Base-by-base conservation (phyloP, 345 rosid species). In the Linum usitatissimum region DNA sequence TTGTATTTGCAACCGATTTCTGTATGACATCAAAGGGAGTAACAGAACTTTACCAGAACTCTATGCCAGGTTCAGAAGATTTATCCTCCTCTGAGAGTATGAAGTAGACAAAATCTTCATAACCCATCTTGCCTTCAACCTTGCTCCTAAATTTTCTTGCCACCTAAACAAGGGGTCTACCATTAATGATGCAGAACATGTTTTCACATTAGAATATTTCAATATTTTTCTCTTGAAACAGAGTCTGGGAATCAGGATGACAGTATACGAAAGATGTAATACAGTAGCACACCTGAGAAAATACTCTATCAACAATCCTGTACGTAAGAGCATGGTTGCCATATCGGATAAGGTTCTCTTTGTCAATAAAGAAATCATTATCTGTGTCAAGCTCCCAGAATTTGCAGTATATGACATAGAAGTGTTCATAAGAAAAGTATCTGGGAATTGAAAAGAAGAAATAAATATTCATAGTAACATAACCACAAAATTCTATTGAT, bases 361-460 rank as follows among this genome's bases (percentile, higher is more conserved):
- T 53, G 56, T 53, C 56, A 20, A 53, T 53, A n/a, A 53, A 53
- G 56, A 53, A 53, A 53, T 53, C 56, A 53, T 53, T 10, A 20
- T 53, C 56, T 53, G 56, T 53, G 21, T 53, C 56, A n/a, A 53
- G 56, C 56, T 53, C 56, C 56, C 56, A 53, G 56, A 53, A 53
- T 53, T 53, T 53, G 21, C 56, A 53, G 56, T 53, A 53, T 53
- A 53, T 53, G 21, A 53, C 56, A 53, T 53, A 53, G 56, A 53
- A 53, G 56, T 53, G 56, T 20, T 53, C 56, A 53, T 53, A 53
- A 53, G 56, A 53, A 17, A 53, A 53, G 56, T 53, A 53, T 20
- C 56, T 53, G 38, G 8, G 38, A 34, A 34, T 4, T 34, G 8
- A 34, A 34, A 34, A 34, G 38, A 34, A 4, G 38, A 34, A 34